Base-by-base conservation (phyloP, 2,329 filamentous ascomycete species). In the Exophiala sp. region DNA sequence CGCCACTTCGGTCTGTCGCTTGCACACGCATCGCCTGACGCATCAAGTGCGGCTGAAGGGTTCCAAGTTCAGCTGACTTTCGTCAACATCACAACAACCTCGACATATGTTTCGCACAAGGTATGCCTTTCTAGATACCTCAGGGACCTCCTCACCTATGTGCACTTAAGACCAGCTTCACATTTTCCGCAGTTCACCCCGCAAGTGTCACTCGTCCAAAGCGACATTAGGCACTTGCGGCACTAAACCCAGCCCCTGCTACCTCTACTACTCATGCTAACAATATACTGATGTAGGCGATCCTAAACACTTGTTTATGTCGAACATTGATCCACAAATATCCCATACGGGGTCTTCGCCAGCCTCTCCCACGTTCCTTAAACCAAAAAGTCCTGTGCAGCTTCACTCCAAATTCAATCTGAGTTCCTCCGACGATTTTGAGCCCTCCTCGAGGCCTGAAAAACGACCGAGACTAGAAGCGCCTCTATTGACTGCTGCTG, bases 401-500 rank as follows among this genome's bases (percentile, higher is more conserved):
- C 11, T 11, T 35, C 32, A 35, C 20, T 40, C 43, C 29, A 55
- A 53, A 35, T 16, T 29, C 40, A 48, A 32, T 20, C 32, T 20
- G n/a, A 47, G 14, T 29, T 47, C 24, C 4, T 18, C 51, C 24
- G 48, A 50, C 47, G 58, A 56, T 32, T 58, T 56, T 21, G 62
- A 62, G 32, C 52, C 58, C 32, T 68, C 67, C 2, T 61, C 65
- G 10, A 51, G 60, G 32, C 68, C 73, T 42, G 71, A 69, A 35
- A 69, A 71, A 54, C 68, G 68, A 24, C 65, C 66, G 47, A 66
- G 68, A 33, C 65, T 68, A 11, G 62, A 71, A 39, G 62, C 69
- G 38, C 65, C 57, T 61, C 78, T 65, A 70, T 67, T 64, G 62
- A 72, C 64, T 70, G 76, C 65, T 79, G 87, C 70, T 78, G 83